Percentiles rank a stretch among this genome's conserved stretches.
Conservation (phyloP, 169 alveolate genomes). For the Plasmodium adleri region DNA sequence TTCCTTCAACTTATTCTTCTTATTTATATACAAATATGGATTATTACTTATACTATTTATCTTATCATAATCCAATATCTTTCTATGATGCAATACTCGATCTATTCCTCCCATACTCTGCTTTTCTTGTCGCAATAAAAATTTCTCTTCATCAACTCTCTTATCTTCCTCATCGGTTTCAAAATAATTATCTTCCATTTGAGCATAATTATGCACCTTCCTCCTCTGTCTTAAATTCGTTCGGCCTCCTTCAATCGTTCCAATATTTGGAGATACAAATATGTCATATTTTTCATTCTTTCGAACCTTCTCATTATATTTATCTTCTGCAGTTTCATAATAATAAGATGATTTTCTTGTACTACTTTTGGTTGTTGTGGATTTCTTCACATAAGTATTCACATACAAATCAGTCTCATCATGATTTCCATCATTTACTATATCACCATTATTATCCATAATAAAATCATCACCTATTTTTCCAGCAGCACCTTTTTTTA, state of each 20-base stretch:
- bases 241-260: slow-evolving; percentile 61
- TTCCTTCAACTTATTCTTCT: neutral
- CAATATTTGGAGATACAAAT: slow-evolving; percentile 67
- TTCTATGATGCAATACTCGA: slow-evolving; percentile 84
- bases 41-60: slow-evolving; percentile 52
- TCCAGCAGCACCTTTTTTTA: slow-evolving; percentile 20
- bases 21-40: slow-evolving; percentile 59
- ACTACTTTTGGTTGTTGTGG: slow-evolving; percentile 15
- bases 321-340: slow-evolving; percentile 48
- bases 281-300: slow-evolving; percentile 48
- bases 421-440: slow-evolving; percentile 44
- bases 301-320: slow-evolving; percentile 38
- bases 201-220: slow-evolving; percentile 55
- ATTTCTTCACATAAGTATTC: slow-evolving; percentile 57
- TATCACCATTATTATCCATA: neutral
- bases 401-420: slow-evolving; percentile 65
- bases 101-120: slow-evolving; percentile 86
- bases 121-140: slow-evolving; percentile 72
- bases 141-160: slow-evolving; percentile 72
- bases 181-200: slow-evolving; percentile 39
- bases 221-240: slow-evolving; percentile 67
- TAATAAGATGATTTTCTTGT: slow-evolving; percentile 1
- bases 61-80: slow-evolving; percentile 41
- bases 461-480: slow-evolving; percentile 13
- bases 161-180: slow-evolving; percentile 77